Percentiles rank a stretch among this genome's conserved stretches.
Conservation (phyloP, 352 stramenopile species). For the Lagenidium giganteum region DNA sequence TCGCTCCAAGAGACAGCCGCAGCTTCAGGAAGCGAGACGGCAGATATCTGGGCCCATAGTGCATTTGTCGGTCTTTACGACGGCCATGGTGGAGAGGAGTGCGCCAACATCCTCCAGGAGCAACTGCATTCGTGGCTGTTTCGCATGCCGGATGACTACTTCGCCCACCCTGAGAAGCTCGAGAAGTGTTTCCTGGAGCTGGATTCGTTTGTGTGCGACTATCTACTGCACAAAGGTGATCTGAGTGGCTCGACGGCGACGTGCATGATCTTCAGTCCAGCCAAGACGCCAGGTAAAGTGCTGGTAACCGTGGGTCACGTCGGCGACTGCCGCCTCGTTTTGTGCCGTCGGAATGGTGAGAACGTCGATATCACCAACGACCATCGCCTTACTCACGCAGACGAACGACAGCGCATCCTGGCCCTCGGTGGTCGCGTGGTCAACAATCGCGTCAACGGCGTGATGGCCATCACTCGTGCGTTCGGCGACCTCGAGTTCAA, state of each 20-base stretch:
- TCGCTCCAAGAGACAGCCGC: too few relatives aligned
- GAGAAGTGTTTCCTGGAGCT: conserved; percentile 51
- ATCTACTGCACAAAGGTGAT: conserved; percentile 64
- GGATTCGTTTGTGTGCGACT: conserved; percentile 66
- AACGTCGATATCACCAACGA: conserved; percentile 55
- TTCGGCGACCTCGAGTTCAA: conserved; percentile 87
- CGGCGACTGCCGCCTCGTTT: conserved; percentile 69
- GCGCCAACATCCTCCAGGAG: conserved; percentile 64
- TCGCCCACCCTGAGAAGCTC: conserved; percentile 19
- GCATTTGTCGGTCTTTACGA: conserved; percentile 81
- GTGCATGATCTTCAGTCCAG: conserved; percentile 35
- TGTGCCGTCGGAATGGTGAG: conserved; percentile 32
- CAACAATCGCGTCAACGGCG: conserved; percentile 81
- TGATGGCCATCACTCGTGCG: conserved; percentile 80
- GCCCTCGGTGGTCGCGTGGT: conserved; percentile 54
- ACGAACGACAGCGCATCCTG: conserved; percentile 51
- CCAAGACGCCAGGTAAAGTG: conserved; percentile 8
- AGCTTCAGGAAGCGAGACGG: too few relatives aligned
- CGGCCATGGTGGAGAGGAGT: conserved; percentile 74
- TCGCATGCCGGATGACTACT: conserved; percentile 20
- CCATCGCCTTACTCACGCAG: conserved; percentile 44
- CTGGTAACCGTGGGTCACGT: conserved; percentile 49
- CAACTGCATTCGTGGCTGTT: conserved; percentile 73
- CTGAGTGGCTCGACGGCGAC: conserved; percentile 79
- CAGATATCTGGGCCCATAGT: conserved; percentile 23